Conservation (phyloP, 164 flowering plant species). For the Berberis vulgaris region DNA sequence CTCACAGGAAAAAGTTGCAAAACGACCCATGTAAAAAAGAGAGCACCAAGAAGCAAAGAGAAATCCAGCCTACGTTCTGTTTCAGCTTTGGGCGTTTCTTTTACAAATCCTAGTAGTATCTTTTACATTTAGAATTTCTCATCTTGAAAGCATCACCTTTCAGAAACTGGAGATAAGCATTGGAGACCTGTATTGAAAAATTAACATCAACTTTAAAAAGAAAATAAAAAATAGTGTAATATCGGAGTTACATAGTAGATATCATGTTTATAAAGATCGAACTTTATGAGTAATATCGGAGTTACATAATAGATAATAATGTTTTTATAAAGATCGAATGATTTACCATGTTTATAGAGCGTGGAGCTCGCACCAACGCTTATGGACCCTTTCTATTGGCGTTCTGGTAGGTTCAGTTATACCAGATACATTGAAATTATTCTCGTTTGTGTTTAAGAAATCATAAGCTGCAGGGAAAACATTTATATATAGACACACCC, state of each 20-base stretch:
- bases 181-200: conserved; percentile 53
- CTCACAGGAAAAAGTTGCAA: conserved; percentile 79
- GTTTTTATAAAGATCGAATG: not conserved
- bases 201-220: not conserved
- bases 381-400: conserved; percentile 29
- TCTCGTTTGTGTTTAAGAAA: conserved; percentile 55
- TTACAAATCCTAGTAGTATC: conserved; percentile 69
- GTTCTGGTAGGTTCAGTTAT: conserved; percentile 74
- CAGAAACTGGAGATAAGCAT: conserved; percentile 68
- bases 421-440: conserved; percentile 78
- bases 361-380: conserved; percentile 52
- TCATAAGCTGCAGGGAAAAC: conserved; percentile 60
- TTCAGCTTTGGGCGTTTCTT: conserved; percentile 87
- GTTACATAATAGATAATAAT: not conserved
- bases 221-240: too few relatives aligned
- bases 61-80: conserved; percentile 51
- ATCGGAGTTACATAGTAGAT: too few relatives aligned
- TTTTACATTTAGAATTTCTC: too few relatives aligned
- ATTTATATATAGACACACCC: too few relatives aligned
- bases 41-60: conserved; percentile 72
- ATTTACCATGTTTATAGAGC: conserved; percentile 82
- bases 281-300: too few relatives aligned
- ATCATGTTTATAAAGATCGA: too few relatives aligned
- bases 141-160: conserved; percentile 49
- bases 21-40: conserved; percentile 85